These are phyloP conservation scores for Globisporangium sylvaticum DNA, from an alignment of 352 stramenopile species.

Conservation along the genomic window DNA sequence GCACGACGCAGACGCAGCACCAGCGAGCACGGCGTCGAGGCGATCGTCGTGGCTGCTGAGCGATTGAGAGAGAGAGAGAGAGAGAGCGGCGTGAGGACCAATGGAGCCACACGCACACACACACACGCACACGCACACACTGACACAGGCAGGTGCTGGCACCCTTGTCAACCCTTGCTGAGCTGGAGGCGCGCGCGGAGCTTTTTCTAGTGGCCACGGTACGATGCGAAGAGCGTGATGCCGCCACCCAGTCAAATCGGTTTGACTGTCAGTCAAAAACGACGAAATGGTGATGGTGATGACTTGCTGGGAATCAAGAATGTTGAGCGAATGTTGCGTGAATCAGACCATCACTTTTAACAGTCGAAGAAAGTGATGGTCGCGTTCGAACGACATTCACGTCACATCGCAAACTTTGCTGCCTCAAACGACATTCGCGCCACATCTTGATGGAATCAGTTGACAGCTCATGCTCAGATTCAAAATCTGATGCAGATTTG, in stretches of 20 bases:
- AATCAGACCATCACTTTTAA: neutral
- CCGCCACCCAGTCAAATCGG: neutral
- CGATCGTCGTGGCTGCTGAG: neutral
- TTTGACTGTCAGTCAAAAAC: neutral
- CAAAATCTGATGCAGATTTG: too few relatives aligned
- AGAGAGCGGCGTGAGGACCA: neutral
- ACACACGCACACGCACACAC: neutral
- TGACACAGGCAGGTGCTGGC: too few relatives aligned
- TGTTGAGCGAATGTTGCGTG: neutral
- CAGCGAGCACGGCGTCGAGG: neutral
- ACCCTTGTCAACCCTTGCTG: neutral
- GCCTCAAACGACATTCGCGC: neutral
- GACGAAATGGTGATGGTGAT: constrained; percentile 1
- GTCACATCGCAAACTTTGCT: too few relatives aligned
- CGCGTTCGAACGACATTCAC: neutral
- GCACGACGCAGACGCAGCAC: neutral
- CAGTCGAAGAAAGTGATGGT: neutral
- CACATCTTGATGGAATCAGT: neutral
- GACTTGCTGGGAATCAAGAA: neutral
- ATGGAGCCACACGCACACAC: neutral
- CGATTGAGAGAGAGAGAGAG: neutral
- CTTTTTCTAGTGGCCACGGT: constrained; percentile 7
- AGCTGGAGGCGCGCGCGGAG: neutral
- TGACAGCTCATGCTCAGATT: too few relatives aligned
- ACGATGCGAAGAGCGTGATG: neutral